Conservation (phyloP, 1,139 yeast genomes). For the Yamadazyma atmosphaerica region DNA sequence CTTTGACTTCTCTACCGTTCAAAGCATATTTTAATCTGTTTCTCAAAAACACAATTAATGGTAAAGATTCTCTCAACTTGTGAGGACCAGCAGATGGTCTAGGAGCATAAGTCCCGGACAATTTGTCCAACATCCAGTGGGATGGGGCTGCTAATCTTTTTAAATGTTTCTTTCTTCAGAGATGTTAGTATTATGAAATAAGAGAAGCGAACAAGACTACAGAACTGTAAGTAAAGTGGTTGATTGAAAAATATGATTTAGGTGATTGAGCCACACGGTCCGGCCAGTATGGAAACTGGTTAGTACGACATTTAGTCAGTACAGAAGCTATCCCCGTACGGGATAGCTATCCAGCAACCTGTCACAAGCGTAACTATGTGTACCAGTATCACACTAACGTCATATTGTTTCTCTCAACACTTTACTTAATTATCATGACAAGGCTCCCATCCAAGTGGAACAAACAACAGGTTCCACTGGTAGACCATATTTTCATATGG, state of each 20-base stretch:
- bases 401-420: too few relatives aligned
- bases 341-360: too few relatives aligned
- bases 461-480: constrained; percentile 9
- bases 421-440: constrained; percentile 24
- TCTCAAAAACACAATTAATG: constrained; percentile 96
- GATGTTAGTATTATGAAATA: constrained; percentile 1
- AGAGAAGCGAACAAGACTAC: background rate
- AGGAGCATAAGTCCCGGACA: constrained; percentile 99
- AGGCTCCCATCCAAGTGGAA: constrained; percentile 27
- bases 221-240: background rate
- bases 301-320: too few relatives aligned
- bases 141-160: constrained; percentile 69
- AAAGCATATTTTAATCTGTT: constrained; percentile 99
- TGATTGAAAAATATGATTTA: too few relatives aligned
- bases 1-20: constrained; percentile 99
- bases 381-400: too few relatives aligned
- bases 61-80: constrained; percentile 98
- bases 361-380: too few relatives aligned
- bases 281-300: too few relatives aligned
- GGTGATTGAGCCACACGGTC: too few relatives aligned
- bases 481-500: constrained; percentile 13
- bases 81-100: constrained; percentile 99
- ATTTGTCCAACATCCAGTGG: constrained; percentile 99
- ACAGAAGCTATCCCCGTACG: too few relatives aligned
- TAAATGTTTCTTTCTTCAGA: constrained; percentile 35